Evolutionary conservation across 768 basidiomycete genomes (phyloP), one percentile per base, ranked within the genome.

Genomic region (Trametes coccinea): DNA sequence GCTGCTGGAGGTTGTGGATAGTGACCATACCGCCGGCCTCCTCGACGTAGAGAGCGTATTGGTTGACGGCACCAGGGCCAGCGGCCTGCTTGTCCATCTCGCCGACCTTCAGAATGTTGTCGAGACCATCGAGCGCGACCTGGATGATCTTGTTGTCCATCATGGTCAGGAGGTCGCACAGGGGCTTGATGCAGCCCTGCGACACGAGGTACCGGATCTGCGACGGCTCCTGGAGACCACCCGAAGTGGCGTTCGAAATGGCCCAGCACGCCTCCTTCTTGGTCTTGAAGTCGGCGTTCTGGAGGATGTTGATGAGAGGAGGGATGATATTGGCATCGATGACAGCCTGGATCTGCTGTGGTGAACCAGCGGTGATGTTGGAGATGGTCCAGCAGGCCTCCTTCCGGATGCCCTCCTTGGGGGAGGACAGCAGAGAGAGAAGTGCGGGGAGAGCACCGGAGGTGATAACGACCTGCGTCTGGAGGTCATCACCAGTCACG

Each of bases 71-170:
- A 45, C 92, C 91, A 51, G 90, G 88, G 17, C 92, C 93, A 13
- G 79, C 82, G 43, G 88, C 84, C 66, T 87, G 82, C 78, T 90
- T 98, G 77, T 99, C 97, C 71, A 89, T 85, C 78, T 99, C 96
- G 45, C 97, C 96, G 64, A 99, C 90, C 78, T 97, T 98, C 67
- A 99, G 80, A 69, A 98, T 94, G 76, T 99, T 99, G 77, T 99
- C 97, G 51, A 99, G 82, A 56, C 97, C 97, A 73, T 99, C 97
- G 48, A 99, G 85, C 17, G 96, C 96, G 43, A 98, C 96, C 76
- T 94, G 91, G 68, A 99, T 99, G 68, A 98, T 97, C 81, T 99
- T 99, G 85, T 98, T 98, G 78, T 99, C 97, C 94, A 98, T 95
- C 84, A 95, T 96, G 30, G 87, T 89, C 60, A 99, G 82, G 53